These are phyloP conservation scores for Thermothielavioides terrestris DNA, from an alignment of 495 filamentous ascomycete genomes.

Conservation along the genomic window DNA sequence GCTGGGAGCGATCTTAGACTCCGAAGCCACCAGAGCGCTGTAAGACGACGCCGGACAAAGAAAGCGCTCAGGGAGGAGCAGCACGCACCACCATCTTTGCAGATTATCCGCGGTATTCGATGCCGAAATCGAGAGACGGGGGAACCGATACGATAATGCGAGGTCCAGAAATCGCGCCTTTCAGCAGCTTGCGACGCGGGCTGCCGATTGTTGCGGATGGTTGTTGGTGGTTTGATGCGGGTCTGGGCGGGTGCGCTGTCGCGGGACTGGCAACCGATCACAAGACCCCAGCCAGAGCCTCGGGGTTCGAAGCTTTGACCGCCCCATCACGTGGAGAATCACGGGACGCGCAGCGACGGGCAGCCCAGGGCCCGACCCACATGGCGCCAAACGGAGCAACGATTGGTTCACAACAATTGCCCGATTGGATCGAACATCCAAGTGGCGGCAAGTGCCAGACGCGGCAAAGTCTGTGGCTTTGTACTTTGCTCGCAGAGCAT, in stretches of 20 bases:
- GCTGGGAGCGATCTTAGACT: conserved; percentile 36
- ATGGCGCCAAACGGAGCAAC: not conserved
- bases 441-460: not conserved
- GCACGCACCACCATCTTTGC: conserved; percentile 40
- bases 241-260: not conserved
- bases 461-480: no score
- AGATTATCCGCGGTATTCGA: not conserved
- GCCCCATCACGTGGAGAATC: conserved; percentile 1
- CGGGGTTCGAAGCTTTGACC: conserved; percentile 1
- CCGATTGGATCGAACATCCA: not conserved
- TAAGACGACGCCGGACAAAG: not conserved
- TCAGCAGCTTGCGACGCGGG: not conserved
- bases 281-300: not conserved
- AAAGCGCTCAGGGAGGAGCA: conserved; percentile 7
- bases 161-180: not conserved
- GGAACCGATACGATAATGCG: not conserved
- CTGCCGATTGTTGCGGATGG: not conserved
- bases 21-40: conserved; percentile 15
- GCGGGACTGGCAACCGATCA: conserved; percentile 3
- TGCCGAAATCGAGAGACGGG: not conserved
- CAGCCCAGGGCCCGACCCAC: not conserved
- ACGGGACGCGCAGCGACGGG: not conserved
- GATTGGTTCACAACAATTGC: not conserved
- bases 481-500: no score
- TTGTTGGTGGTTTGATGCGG: not conserved